A percentile compares a stretch with the other conserved stretches of the same genome.
phyloP scores from a whole-genome alignment of 768 basidiomycete species.

The Amanita pallidorosea region DNA sequence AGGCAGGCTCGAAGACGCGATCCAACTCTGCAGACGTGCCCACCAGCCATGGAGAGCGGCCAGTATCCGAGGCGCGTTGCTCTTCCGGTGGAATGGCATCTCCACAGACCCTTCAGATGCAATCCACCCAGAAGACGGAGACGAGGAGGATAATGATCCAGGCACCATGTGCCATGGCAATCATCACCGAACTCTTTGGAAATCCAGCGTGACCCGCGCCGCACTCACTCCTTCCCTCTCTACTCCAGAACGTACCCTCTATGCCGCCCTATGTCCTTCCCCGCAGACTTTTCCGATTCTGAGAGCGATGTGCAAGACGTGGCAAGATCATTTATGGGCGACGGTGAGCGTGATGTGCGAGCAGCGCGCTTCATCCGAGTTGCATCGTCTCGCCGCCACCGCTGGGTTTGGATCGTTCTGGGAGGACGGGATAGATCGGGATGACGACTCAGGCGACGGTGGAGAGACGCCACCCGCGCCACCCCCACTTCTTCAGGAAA shows the following conservation, averaged over 20 bases:
- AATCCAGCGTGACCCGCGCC: conserved; percentile 68
- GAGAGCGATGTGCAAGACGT: conserved; percentile 70
- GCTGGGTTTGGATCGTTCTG: conserved; percentile 38
- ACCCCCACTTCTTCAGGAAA: not conserved
- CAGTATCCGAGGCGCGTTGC: conserved; percentile 69
- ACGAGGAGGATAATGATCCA: conserved; percentile 34
- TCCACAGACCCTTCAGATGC: conserved; percentile 9
- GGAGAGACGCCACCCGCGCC: not conserved
- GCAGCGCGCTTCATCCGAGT: conserved; percentile 62
- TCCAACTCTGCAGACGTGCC: conserved; percentile 70
- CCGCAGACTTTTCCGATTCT: conserved; percentile 55
- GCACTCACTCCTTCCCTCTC: conserved; percentile 38
- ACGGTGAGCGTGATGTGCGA: conserved; percentile 75
- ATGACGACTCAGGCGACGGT: conserved; percentile 5
- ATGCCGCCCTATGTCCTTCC: conserved; percentile 75
- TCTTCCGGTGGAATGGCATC: conserved; percentile 69
- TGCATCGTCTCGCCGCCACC: conserved; percentile 56
- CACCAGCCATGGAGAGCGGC: conserved; percentile 92
- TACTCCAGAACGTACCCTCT: conserved; percentile 72
- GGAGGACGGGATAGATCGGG: conserved; percentile 37
- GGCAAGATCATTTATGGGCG: conserved; percentile 97
- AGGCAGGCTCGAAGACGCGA: conserved; percentile 76
- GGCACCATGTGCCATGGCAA: conserved; percentile 54
- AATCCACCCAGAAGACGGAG: conserved; percentile 20
- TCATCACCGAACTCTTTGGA: conserved; percentile 73